These are phyloP conservation scores for Ceratopteris richardii DNA, from an alignment of 75 land plant species.

Conservation along the genomic window DNA sequence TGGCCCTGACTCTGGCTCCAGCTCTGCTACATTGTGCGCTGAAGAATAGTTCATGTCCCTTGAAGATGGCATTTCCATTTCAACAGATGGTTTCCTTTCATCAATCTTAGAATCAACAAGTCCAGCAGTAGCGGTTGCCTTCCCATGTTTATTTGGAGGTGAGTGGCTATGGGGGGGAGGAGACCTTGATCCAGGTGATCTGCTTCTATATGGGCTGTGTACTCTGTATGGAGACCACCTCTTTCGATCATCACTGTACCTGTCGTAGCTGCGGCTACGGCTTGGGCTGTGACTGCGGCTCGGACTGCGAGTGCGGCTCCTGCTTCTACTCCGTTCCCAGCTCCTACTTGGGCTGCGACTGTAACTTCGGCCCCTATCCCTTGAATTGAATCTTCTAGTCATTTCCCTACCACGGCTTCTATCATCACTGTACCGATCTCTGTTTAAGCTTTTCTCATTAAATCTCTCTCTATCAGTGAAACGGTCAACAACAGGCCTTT, in stretches of 20 bases:
- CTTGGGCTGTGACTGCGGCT: conserved; percentile 42
- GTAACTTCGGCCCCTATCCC: conserved; percentile 42
- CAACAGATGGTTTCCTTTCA: no score
- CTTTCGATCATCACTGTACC: conserved; percentile 18
- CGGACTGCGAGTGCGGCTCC: conserved; percentile 51
- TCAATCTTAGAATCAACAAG: no score
- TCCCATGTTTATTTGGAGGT: background rate
- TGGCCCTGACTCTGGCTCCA: no score
- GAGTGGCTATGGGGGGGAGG: background rate
- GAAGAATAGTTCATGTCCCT: no score
- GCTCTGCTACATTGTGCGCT: no score
- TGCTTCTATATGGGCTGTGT: background rate
- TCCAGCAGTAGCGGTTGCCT: no score
- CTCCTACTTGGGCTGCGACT: conserved; percentile 60
- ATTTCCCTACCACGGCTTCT: conserved; percentile 36
- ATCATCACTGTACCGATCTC: conserved; percentile 46
- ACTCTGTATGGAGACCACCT: conserved; percentile 1
- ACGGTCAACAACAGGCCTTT: conserved; percentile 28
- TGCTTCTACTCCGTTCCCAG: conserved; percentile 42
- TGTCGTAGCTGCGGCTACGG: conserved; percentile 42
- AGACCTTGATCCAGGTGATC: background rate
- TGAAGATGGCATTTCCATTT: no score
- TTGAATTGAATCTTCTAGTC: conserved; percentile 24
- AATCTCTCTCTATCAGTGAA: conserved; percentile 36
- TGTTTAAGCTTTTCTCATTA: conserved; percentile 24